phyloP scores from a whole-genome alignment of 305 asterid genomes.

The Stenogyne calaminthoides region DNA sequence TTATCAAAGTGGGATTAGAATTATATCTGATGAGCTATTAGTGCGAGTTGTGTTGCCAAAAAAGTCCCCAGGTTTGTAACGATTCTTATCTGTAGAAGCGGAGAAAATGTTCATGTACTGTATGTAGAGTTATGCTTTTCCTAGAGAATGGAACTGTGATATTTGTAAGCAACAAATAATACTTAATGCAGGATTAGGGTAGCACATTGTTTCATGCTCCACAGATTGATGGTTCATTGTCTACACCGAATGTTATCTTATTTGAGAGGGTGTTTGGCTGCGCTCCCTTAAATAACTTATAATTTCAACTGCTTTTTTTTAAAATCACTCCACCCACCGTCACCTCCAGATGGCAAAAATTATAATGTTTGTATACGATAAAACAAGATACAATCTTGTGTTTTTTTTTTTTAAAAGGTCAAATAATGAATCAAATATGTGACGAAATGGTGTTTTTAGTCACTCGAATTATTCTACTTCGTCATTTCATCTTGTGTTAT shows the following conservation, averaged over 20 bases:
- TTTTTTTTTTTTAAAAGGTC: too few relatives aligned
- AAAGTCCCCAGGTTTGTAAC: slow-evolving; percentile 15
- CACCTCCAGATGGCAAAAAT: background rate
- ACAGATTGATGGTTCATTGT: background rate
- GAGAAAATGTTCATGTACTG: slow-evolving; percentile 26
- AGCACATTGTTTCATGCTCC: background rate
- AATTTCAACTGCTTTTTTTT: too few relatives aligned
- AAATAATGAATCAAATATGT: too few relatives aligned
- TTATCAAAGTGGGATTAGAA: background rate
- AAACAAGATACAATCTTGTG: too few relatives aligned
- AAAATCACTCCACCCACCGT: too few relatives aligned
- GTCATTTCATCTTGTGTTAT: background rate
- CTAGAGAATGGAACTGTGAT: background rate
- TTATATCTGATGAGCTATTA: background rate
- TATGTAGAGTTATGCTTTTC: slow-evolving; percentile 14
- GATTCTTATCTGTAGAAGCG: slow-evolving; percentile 29
- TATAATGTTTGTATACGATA: background rate
- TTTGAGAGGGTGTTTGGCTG: too few relatives aligned
- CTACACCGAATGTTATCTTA: background rate
- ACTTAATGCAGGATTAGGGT: background rate
- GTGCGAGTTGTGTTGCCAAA: background rate
- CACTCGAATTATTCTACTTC: too few relatives aligned
- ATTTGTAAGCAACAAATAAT: slow-evolving; percentile 12
- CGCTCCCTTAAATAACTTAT: too few relatives aligned
- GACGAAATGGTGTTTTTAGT: too few relatives aligned